These are phyloP conservation scores for Saccharomyces pastorianus DNA, from an alignment of 1,139 yeast species.

Conservation along the genomic window DNA sequence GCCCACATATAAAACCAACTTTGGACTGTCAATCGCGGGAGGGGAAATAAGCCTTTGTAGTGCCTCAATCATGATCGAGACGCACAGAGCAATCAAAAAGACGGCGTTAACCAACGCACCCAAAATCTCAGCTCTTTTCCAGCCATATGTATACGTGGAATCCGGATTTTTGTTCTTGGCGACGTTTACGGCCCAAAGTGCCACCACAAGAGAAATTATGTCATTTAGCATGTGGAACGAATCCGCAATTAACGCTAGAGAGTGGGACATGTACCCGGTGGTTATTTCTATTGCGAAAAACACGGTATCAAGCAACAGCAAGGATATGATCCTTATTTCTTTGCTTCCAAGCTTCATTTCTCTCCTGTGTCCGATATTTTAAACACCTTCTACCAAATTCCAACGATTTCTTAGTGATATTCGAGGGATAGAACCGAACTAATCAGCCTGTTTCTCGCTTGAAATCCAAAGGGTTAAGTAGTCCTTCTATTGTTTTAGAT, in stretches of 20 bases:
- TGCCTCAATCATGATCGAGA: constrained; percentile 88
- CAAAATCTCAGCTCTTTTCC: constrained; percentile 92
- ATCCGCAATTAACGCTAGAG: constrained; percentile 88
- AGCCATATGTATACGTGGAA: constrained; percentile 84
- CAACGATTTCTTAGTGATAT: no score
- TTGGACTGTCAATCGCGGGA: constrained; percentile 69
- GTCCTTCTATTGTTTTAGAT: no score
- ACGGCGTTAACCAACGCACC: constrained; percentile 94
- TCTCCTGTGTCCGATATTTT: no score
- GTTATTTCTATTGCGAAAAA: constrained; percentile 82
- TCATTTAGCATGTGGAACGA: constrained; percentile 97
- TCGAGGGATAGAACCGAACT: no score
- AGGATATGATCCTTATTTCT: constrained; percentile 64
- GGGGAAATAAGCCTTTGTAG: constrained; percentile 81
- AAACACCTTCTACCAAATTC: no score
- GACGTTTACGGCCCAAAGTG: constrained; percentile 92
- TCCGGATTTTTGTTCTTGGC: constrained; percentile 79
- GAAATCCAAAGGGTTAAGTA: no score
- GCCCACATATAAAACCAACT: constrained; percentile 75
- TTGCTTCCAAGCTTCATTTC: constrained; percentile 33
- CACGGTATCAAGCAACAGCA: constrained; percentile 66
- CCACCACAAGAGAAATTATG: constrained; percentile 79
- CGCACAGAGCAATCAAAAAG: constrained; percentile 84
- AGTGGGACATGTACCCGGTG: constrained; percentile 82
- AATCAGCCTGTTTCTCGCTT: no score